Evolutionary conservation across 2,329 filamentous ascomycete species (phyloP), one percentile per base, ranked within the genome.

Genomic region (Monosporascus sp.): DNA sequence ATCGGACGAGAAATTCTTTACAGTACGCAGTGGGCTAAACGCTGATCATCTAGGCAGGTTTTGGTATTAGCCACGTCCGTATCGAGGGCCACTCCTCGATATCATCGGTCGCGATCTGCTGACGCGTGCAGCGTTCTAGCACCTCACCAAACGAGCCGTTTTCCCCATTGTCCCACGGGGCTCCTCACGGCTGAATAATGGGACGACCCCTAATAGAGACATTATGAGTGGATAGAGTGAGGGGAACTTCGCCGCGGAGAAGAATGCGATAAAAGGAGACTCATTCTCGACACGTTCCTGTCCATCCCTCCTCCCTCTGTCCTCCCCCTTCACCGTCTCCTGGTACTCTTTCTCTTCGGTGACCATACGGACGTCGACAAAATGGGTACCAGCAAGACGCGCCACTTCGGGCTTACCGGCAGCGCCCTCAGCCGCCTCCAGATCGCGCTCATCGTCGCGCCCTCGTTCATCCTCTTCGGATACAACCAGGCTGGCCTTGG

Each of bases 401-500:
- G 44, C 47, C 51, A 52, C 52, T 63, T 74, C 38, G 72, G 71
- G 51, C 60, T 68, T 25, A 68, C 63, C 43, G 72, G 72, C 66
- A 59, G 66, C 41, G 55, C 65, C 49, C 60, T 75, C 47, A 63
- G 60, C 53, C 63, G 63, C 15, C 59, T 71, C 25, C 74, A 76
- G 58, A 66, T 73, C 50, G 68, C 67, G 15, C 65, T 75, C 47
- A 70, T 77, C 39, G 73, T 76, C 18, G 69, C 66, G 6, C 75
- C 75, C 5, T 63, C 73, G 14, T 72, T 74, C 58, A 69, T 73
- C 57, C 62, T 73, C 41, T 73, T 72, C 57, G 72, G 71, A 7
- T 74, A 73, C 60, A 73, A 73, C 58, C 71, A 74, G 55, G 68
- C 71, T 3, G 69, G 68, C 49, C 61, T 72, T 37, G 70, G 70